phyloP scores from a whole-genome alignment of 1,284 basidiomycete genomes.

The Mixia osmundae region DNA sequence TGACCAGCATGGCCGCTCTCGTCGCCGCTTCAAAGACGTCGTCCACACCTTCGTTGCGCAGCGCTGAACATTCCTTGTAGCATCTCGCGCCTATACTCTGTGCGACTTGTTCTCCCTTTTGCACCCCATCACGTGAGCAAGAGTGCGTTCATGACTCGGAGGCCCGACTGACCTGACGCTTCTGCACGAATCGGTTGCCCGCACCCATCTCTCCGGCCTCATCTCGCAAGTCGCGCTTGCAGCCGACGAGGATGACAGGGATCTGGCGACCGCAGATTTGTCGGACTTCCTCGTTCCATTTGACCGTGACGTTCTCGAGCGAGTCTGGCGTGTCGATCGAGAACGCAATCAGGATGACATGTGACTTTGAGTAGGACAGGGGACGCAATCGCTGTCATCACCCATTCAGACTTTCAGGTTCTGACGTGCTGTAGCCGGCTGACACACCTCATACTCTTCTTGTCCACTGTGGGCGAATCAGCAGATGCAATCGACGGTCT shows the following conservation, averaged over 20 bases:
- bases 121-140: constrained; percentile 9
- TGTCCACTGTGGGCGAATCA: constrained; percentile 40
- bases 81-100: constrained; percentile 58
- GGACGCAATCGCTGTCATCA: constrained; percentile 52
- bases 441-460: constrained; percentile 67
- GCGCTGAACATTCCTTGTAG: constrained; percentile 79
- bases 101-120: constrained; percentile 51
- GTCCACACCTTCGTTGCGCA: constrained; percentile 80
- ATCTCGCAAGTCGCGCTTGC: constrained; percentile 19
- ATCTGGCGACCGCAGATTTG: constrained; percentile 52
- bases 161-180: constrained; percentile 10
- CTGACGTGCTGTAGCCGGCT: background rate
- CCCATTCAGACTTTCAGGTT: constrained; percentile 2
- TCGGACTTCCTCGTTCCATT: constrained; percentile 96
- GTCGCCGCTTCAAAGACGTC: constrained; percentile 88
- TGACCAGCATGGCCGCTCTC: constrained; percentile 75
- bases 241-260: constrained; percentile 29
- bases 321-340: constrained; percentile 90
- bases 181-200: constrained; percentile 11
- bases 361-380: constrained; percentile 90
- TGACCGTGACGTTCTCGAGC: constrained; percentile 78
- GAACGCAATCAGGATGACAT: constrained; percentile 94
- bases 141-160: background rate
- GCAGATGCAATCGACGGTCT: background rate
- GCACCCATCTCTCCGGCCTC: constrained; percentile 7